Conservation (phyloP, 2,329 filamentous ascomycete species). For the Helotiales sp. region DNA sequence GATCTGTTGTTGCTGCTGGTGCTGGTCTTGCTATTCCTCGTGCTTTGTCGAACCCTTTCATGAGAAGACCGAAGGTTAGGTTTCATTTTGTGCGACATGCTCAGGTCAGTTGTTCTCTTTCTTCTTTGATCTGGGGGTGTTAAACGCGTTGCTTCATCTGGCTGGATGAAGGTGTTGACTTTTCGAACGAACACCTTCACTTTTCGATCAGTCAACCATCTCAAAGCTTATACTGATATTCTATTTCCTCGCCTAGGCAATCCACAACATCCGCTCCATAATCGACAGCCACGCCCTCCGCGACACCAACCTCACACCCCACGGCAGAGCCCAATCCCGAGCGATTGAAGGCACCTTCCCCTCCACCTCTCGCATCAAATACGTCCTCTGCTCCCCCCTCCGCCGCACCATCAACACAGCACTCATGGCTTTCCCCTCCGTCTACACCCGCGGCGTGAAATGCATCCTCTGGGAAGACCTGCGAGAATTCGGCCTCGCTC, state of each 20-base stretch:
- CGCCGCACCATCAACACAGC: slow-evolving; percentile 14
- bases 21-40: neutral
- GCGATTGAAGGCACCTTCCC: slow-evolving; percentile 1
- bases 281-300: neutral
- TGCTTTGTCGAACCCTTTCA: neutral
- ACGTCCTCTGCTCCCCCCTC: slow-evolving; percentile 19
- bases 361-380: slow-evolving; percentile 47
- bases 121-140: neutral
- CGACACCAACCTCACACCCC: slow-evolving; percentile 9
- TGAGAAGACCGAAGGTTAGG: neutral
- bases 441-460: neutral
- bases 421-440: neutral
- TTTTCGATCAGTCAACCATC: neutral
- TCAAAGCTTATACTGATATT: neutral
- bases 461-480: slow-evolving; percentile 12
- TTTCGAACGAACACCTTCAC: neutral
- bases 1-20: neutral
- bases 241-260: slow-evolving; percentile 1
- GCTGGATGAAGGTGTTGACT: too few species aligned
- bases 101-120: slow-evolving; percentile 3
- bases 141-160: neutral
- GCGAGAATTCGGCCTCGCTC: neutral
- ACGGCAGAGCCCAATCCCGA: slow-evolving; percentile 6
- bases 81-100: slow-evolving; percentile 23
- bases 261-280: slow-evolving; percentile 6